Conservation (phyloP, 352 stramenopile species). For the Globisporangium lucens region DNA sequence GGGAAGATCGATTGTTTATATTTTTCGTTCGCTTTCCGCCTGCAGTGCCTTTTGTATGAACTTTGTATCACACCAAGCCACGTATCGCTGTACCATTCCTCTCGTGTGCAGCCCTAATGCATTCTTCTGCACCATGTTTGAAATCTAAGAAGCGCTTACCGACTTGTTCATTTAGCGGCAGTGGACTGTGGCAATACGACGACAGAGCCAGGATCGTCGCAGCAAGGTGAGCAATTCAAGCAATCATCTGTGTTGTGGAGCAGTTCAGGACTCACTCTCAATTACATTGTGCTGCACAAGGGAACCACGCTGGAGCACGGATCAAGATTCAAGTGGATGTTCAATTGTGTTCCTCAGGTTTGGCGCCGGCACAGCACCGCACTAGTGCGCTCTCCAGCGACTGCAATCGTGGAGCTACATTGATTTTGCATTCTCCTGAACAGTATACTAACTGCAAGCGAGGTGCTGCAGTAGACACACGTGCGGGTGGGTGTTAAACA, state of each 20-base stretch:
- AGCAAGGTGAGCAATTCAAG: background rate
- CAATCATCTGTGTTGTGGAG: background rate
- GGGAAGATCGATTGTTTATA: background rate
- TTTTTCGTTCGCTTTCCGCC: background rate
- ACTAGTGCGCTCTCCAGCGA: background rate
- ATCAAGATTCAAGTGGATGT: background rate
- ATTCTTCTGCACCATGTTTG: background rate
- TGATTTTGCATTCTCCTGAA: background rate
- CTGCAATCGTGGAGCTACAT: background rate
- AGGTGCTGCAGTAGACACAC: background rate
- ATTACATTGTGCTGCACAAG: background rate
- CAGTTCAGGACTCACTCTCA: background rate
- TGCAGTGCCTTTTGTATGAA: background rate
- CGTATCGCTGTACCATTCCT: background rate
- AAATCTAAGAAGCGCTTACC: background rate
- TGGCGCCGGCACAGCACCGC: background rate
- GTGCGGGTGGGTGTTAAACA: background rate
- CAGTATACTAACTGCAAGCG: background rate
- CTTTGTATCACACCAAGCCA: background rate
- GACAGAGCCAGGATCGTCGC: background rate
- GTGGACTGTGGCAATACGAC: background rate
- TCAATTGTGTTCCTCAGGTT: background rate
- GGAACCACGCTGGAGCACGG: background rate
- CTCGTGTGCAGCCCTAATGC: background rate
- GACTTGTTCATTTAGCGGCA: background rate